Evolutionary conservation across 2,329 filamentous ascomycete species (phyloP).

Genomic region (Stachybotrys elegans): DNA sequence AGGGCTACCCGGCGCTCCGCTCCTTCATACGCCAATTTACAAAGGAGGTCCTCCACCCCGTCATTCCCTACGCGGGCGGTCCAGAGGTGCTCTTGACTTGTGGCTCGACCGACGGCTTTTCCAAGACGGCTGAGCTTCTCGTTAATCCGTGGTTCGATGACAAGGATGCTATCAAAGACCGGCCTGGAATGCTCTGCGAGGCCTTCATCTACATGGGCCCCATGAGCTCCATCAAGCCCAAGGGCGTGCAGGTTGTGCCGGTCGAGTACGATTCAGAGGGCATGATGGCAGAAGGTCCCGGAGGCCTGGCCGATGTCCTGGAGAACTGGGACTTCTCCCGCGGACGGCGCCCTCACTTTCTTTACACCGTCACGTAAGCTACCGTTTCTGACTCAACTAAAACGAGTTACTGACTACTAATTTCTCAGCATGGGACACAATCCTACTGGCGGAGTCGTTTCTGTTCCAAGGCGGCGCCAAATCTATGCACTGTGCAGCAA

Average conservation of each 20-base stretch:
- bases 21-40: conserved; percentile 77
- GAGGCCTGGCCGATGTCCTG: conserved; percentile 72
- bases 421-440: conserved; percentile 62
- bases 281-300: conserved; percentile 69
- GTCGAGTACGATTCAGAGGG: conserved; percentile 75
- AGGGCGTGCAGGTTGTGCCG: conserved; percentile 67
- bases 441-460: conserved; percentile 73
- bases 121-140: conserved; percentile 71
- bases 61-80: conserved; percentile 71
- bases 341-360: conserved; percentile 72
- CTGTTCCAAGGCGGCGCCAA: conserved; percentile 66
- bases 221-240: conserved; percentile 59
- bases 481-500: conserved; percentile 76
- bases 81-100: conserved; percentile 75
- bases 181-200: conserved; percentile 76
- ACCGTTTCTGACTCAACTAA: neutral
- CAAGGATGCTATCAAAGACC: conserved; percentile 59
- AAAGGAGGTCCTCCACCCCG: conserved; percentile 71
- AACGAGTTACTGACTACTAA: no score
- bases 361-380: conserved; percentile 86
- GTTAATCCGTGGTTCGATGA: conserved; percentile 70
- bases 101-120: conserved; percentile 80
- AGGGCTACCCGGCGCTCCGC: conserved; percentile 74
- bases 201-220: conserved; percentile 77
- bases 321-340: conserved; percentile 73